phyloP scores from a whole-genome alignment of 306 rosid species.

The Echinosophora koreensis region DNA sequence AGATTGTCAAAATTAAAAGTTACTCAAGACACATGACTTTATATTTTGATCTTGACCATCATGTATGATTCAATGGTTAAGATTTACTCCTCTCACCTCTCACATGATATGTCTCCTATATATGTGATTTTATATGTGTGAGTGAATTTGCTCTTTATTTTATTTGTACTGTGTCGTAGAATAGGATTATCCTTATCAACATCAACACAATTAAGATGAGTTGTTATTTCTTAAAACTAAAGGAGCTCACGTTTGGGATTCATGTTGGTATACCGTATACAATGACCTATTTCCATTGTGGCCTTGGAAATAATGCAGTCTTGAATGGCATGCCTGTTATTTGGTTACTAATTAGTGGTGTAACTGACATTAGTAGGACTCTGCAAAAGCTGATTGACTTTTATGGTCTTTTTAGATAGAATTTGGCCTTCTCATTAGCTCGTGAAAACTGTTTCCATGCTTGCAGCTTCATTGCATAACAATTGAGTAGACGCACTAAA shows the following conservation, averaged over 20 bases:
- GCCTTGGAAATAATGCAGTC: not conserved
- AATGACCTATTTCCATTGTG: not conserved
- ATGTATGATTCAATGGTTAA: too few species aligned
- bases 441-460: not conserved
- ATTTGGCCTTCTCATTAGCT: not conserved
- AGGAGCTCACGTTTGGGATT: not conserved
- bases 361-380: not conserved
- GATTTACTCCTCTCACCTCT: too few species aligned
- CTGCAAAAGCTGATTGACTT: conserved; percentile 1
- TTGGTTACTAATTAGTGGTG: not conserved
- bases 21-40: too few species aligned
- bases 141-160: not conserved
- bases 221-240: not conserved
- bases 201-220: not conserved
- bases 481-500: not conserved
- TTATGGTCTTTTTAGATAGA: not conserved
- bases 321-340: not conserved
- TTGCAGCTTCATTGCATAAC: not conserved
- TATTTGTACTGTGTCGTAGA: not conserved
- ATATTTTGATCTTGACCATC: too few species aligned
- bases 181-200: not conserved
- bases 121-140: too few species aligned
- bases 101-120: too few species aligned
- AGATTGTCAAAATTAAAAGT: too few species aligned
- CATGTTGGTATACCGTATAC: not conserved